phyloP scores from a whole-genome alignment of 345 rosid species.

The Streptanthus diversifolius region DNA sequence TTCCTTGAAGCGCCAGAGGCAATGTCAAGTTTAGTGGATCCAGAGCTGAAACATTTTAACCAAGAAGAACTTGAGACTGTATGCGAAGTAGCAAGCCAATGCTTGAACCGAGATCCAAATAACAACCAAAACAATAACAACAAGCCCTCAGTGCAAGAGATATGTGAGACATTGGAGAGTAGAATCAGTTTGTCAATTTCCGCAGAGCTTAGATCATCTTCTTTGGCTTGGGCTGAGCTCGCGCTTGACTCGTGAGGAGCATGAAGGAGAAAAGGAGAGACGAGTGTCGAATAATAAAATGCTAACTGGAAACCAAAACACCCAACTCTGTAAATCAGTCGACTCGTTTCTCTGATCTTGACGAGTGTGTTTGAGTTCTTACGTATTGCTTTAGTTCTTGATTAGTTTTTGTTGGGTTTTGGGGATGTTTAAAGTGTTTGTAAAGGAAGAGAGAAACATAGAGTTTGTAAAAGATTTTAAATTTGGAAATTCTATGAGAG shows the following conservation, averaged over 20 bases:
- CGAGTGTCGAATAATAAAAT: constrained; percentile 9
- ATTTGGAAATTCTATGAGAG: constrained; percentile 15
- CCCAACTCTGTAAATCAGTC: constrained; percentile 31
- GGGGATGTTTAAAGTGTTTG: constrained; percentile 18
- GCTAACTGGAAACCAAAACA: constrained; percentile 26
- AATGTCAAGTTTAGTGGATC: constrained; percentile 79
- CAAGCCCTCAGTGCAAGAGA: constrained; percentile 61
- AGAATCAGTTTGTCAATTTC: constrained; percentile 69
- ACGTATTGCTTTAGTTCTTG: constrained; percentile 10
- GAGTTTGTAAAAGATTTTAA: constrained; percentile 16
- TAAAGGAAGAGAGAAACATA: constrained; percentile 31
- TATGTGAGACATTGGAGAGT: constrained; percentile 58
- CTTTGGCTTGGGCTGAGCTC: constrained; percentile 98
- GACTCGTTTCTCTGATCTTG: constrained; percentile 22
- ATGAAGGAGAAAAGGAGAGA: not conserved
- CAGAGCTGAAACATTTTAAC: constrained; percentile 73
- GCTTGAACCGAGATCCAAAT: constrained; percentile 55
- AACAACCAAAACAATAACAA: constrained; percentile 26
- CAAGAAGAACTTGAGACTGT: constrained; percentile 70
- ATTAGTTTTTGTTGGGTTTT: constrained; percentile 14
- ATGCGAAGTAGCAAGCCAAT: constrained; percentile 69
- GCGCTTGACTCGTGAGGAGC: constrained; percentile 65
- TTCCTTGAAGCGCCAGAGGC: constrained; percentile 72
- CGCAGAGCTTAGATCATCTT: constrained; percentile 69
- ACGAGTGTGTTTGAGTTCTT: constrained; percentile 26